Base-by-base conservation (phyloP, 1,139 yeast species). In the Hanseniaspora sp. region DNA sequence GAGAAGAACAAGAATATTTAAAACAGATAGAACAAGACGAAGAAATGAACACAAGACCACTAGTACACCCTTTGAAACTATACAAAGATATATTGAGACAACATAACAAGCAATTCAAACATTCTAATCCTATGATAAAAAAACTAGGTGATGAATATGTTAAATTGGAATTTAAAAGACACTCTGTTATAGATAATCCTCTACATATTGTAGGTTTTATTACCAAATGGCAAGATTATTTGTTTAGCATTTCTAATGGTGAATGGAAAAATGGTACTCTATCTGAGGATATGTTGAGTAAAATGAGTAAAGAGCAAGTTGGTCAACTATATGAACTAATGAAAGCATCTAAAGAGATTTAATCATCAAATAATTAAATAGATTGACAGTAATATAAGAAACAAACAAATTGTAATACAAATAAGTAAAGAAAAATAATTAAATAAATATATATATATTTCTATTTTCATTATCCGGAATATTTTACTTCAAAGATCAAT, bases 191-290 rank as follows among this genome's bases (percentile, higher is more conserved):
- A 13, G 96, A 88, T 61, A 88, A 92, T 66, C 97, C 98, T 1
- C 74, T 88, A 40, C 95, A 90, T 64, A 87, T 92, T 38, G 90
- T 94, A 9, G 97, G 96, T 12, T 92, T 92, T 63, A 74, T 92
- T 59, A 80, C 95, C 1, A 83, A 87, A 59, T 92, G 98, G 98
- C 98, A 92, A 65, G 90, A 86, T 62, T 92, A 92, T 63, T 75
- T 86, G 57, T 78, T 78, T 55, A 73, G 75, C 65, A 76, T 92
- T 39, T 81, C 82, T 47, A 85, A 86, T 15, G 94, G 86, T 2
- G 73, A 75, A 44, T 92, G 97, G 97, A 71, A 76, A 64, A 77
- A 75, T 52, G 86, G 83, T 8, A 79, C 79, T 46, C 70, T 92
- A 63, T 80, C 83, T 41, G 72, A 78, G 60, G 74, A 73, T 42